Percentiles rank a stretch among this genome's conserved stretches.
These are phyloP conservation scores for Aegle marmelos DNA, from an alignment of 345 rosid species.

Conservation along the genomic window DNA sequence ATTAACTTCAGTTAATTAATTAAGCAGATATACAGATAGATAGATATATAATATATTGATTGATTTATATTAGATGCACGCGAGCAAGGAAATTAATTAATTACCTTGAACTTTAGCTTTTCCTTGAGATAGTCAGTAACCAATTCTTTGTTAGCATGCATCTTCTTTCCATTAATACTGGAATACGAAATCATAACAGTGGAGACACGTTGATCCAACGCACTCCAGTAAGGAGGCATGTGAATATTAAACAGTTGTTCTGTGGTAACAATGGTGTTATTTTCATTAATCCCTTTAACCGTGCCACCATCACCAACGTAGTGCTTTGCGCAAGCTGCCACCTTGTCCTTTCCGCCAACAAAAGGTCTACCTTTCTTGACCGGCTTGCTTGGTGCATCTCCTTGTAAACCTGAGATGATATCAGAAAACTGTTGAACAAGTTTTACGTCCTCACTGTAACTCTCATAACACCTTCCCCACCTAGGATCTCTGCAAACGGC, in stretches of 20 bases:
- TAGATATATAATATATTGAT: too few relatives aligned
- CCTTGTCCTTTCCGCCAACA: slow-evolving; percentile 31
- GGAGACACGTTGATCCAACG: slow-evolving; percentile 25
- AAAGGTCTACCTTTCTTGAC: slow-evolving; percentile 28
- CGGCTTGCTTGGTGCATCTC: slow-evolving; percentile 13
- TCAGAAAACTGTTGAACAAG: slow-evolving; percentile 31
- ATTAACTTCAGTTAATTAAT: too few relatives aligned
- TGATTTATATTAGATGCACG: too few relatives aligned
- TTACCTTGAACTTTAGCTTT: slow-evolving; percentile 30
- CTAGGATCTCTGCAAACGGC: slow-evolving; percentile 51
- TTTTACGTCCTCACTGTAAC: slow-evolving; percentile 37
- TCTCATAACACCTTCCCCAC: slow-evolving; percentile 46
- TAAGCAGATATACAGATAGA: not conserved
- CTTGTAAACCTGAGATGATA: slow-evolving; percentile 39
- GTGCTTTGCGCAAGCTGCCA: slow-evolving; percentile 39
- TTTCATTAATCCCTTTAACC: slow-evolving; percentile 28
- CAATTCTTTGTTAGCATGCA: slow-evolving; percentile 34
- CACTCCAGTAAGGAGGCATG: slow-evolving; percentile 34
- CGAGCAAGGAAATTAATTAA: too few relatives aligned
- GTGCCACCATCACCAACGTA: slow-evolving; percentile 41
- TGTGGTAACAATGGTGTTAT: slow-evolving; percentile 25
- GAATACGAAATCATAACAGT: slow-evolving; percentile 46
- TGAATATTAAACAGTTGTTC: slow-evolving; percentile 21
- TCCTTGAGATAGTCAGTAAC: slow-evolving; percentile 34
- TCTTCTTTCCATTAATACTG: slow-evolving; percentile 41